These are phyloP conservation scores for Vinca minor DNA, from an alignment of 257 asterid genomes.

Conservation along the genomic window DNA sequence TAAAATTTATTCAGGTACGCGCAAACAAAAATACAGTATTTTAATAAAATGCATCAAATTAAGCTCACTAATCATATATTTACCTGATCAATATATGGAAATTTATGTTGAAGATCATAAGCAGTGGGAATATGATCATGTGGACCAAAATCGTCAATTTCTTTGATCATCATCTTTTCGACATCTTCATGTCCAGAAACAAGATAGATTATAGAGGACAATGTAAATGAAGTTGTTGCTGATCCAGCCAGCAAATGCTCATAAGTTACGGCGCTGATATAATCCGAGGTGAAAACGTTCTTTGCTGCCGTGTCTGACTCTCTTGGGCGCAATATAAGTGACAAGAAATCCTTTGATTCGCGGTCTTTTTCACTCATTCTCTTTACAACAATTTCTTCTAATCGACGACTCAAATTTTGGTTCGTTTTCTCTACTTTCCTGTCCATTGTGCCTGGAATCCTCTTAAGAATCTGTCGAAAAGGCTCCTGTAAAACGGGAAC, in stretches of 20 bases:
- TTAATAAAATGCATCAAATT: too few relatives aligned
- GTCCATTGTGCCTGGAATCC: slow-evolving; percentile 86
- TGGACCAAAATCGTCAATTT: slow-evolving; percentile 65
- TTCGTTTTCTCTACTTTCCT: slow-evolving; percentile 65
- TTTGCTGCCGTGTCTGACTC: slow-evolving; percentile 46
- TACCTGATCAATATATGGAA: slow-evolving; percentile 75
- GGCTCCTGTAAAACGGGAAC: slow-evolving; percentile 82
- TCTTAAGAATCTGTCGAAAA: slow-evolving; percentile 65
- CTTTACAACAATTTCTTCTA: slow-evolving; percentile 54
- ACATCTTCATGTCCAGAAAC: slow-evolving; percentile 63
- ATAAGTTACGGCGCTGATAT: slow-evolving; percentile 73
- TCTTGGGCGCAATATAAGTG: slow-evolving; percentile 61
- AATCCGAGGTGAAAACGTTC: slow-evolving; percentile 60
- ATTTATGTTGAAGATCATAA: slow-evolving; percentile 65
- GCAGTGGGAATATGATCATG: slow-evolving; percentile 54
- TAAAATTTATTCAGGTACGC: neutral
- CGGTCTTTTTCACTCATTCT: slow-evolving; percentile 38
- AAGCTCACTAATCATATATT: too few relatives aligned
- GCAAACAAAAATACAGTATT: too few relatives aligned
- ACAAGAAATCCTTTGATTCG: slow-evolving; percentile 60
- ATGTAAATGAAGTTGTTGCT: slow-evolving; percentile 80
- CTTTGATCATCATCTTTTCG: slow-evolving; percentile 57
- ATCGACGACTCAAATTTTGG: slow-evolving; percentile 40
- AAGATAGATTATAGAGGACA: slow-evolving; percentile 64
- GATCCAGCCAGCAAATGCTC: slow-evolving; percentile 96